Evolutionary conservation across 2,329 filamentous ascomycete species (phyloP).

Genomic region (Aspergillus sp.): DNA sequence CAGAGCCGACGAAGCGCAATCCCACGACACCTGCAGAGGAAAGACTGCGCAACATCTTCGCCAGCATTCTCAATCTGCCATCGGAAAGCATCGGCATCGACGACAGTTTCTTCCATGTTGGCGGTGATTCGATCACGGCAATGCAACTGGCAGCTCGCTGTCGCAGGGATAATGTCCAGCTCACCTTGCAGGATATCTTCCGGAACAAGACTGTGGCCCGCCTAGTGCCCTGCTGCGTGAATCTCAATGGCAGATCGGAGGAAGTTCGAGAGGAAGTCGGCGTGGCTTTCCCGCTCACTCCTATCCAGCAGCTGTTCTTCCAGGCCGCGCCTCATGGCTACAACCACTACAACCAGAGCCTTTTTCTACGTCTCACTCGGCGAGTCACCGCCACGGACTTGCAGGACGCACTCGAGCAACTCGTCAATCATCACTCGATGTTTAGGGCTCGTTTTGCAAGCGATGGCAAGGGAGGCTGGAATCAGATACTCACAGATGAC

Average conservation of each 20-base stretch:
- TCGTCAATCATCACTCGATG: constrained; percentile 34
- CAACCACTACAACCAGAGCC: constrained; percentile 36
- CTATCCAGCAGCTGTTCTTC: constrained; percentile 35
- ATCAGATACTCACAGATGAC: constrained; percentile 26
- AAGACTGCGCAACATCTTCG: neutral
- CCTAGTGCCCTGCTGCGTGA: no score
- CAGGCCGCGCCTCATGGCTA: constrained; percentile 26
- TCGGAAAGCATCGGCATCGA: neutral
- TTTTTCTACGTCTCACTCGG: constrained; percentile 26
- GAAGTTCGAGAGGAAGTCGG: no score
- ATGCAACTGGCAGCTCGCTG: neutral
- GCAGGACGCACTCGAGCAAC: constrained; percentile 22
- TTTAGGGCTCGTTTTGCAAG: constrained; percentile 28
- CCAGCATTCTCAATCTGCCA: neutral
- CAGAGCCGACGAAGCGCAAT: no score
- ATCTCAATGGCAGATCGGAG: no score
- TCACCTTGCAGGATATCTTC: neutral
- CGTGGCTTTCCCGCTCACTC: no score
- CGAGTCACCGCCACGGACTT: constrained; percentile 19
- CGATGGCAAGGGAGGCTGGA: constrained; percentile 7
- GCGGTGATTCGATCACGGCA: constrained; percentile 5
- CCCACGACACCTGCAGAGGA: neutral
- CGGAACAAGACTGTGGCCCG: no score
- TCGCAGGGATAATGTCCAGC: constrained; percentile 22
- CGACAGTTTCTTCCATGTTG: constrained; percentile 13